These are phyloP conservation scores for Kurtzmaniella quercitrusa DNA, from an alignment of 1,139 yeast species.

Conservation along the genomic window DNA sequence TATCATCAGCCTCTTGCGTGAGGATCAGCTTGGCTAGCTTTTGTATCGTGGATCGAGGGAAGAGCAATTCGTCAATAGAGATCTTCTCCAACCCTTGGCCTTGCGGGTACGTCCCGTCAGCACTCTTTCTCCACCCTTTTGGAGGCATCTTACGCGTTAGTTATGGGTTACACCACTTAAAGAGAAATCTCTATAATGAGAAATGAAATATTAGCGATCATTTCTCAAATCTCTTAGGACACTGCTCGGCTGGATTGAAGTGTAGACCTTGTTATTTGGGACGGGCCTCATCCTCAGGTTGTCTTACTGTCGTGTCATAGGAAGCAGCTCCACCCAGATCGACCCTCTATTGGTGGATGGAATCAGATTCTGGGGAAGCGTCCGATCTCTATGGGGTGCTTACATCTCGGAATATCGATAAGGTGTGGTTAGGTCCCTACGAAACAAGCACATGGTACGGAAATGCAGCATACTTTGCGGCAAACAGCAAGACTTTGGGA, in stretches of 20 bases:
- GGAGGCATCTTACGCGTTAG: slow-evolving; percentile 54
- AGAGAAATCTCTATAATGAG: no score
- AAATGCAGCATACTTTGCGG: slow-evolving; percentile 65
- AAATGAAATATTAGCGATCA: neutral
- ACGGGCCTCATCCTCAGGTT: neutral
- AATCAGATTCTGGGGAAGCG: neutral
- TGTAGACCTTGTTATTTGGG: neutral
- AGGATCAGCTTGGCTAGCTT: slow-evolving; percentile 50
- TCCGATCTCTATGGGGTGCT: slow-evolving; percentile 53
- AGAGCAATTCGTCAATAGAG: slow-evolving; percentile 64
- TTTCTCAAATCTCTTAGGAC: neutral
- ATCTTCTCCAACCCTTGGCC: slow-evolving; percentile 54
- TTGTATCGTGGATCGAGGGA: slow-evolving; percentile 60
- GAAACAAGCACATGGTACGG: slow-evolving; percentile 84
- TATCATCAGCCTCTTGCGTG: slow-evolving; percentile 28
- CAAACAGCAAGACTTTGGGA: slow-evolving; percentile 11
- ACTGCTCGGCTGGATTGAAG: neutral
- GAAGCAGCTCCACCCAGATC: no score
- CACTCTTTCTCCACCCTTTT: slow-evolving; percentile 77
- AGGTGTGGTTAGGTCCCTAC: slow-evolving; percentile 61
- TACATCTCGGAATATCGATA: slow-evolving; percentile 55
- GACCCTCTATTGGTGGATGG: neutral
- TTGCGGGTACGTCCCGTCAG: slow-evolving; percentile 58
- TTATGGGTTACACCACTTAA: neutral
- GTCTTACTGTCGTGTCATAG: no score